Evolutionary conservation across 192 early-diverging fungal species (phyloP).

Genomic region (Mortierella alpina): DNA sequence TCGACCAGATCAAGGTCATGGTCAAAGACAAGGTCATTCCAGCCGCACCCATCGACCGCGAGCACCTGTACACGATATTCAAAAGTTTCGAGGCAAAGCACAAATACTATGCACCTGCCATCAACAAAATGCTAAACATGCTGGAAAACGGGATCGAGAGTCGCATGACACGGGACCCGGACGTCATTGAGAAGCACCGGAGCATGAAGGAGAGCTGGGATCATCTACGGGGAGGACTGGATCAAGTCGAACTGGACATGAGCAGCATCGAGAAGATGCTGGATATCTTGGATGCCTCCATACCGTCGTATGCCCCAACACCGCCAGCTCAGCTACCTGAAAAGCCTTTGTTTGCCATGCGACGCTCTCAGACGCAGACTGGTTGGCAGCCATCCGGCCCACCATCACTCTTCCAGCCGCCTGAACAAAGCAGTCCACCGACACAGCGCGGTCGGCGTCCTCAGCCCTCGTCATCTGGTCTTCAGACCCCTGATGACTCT

Average conservation of each 20-base stretch:
- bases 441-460: constrained; percentile 42
- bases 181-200: constrained; percentile 54
- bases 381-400: constrained; percentile 23
- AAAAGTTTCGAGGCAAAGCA: constrained; percentile 69
- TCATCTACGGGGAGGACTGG: constrained; percentile 39
- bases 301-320: constrained; percentile 31
- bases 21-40: constrained; percentile 42
- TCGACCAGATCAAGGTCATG: constrained; percentile 47
- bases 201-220: constrained; percentile 60
- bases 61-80: constrained; percentile 60
- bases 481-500: constrained; percentile 3
- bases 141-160: constrained; percentile 63
- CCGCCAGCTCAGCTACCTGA: constrained; percentile 44
- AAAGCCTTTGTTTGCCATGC: constrained; percentile 42
- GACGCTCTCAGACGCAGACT: constrained; percentile 26
- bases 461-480: not conserved
- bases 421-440: constrained; percentile 8
- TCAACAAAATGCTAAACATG: constrained; percentile 66
- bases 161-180: constrained; percentile 52
- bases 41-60: constrained; percentile 47
- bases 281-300: constrained; percentile 47
- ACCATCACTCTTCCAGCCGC: constrained; percentile 24
- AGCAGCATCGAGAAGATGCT: constrained; percentile 39
- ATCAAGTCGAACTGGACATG: constrained; percentile 50
- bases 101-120: constrained; percentile 65